Base-by-base conservation (phyloP, 2,329 filamentous ascomycete species). In the Zymoseptoria crescenta region DNA sequence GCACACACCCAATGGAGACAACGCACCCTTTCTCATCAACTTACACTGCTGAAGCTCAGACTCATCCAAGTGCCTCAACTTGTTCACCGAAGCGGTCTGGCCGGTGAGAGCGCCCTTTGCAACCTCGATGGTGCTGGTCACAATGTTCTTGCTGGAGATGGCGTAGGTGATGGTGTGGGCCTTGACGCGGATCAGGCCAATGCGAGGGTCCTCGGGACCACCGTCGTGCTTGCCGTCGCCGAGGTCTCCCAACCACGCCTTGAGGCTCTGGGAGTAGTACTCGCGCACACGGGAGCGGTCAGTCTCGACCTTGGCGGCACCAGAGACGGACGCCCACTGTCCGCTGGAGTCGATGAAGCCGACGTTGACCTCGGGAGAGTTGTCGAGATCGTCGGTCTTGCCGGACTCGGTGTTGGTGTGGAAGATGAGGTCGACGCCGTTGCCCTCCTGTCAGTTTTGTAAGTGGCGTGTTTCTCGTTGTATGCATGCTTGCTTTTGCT, bases 401-500 rank as follows among this genome's bases (percentile, higher is more conserved):
- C 89, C 85, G 8, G 89, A 91, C 73, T 93, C 88, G 63, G 89
- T 91, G 79, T 96, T 96, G 70, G 91, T 91, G 79, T 94, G 87
- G 82, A 96, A 96, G 74, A 96, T 82, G 58, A 94, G 83, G 72
- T 95, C 91, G 59, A 91, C 81, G 69, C 88, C 88, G 64, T 86
- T 87, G 62, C 81, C 80, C 75, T 95, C 90, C 88, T 93, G 62
- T 57, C 6, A 7, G 35, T 16, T 41, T 9, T 41, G 35, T 41
- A 4, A 41, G 35, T 41, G 35, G 10, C 16, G 10, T 41, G 35
- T 41, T 41, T 16, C 35, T 41, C 35, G 10, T 41, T 41, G 35
- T 41, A 54, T 69, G 62, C 24, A 35, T 54, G n/a, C 27, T 16
- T 56, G 45, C 35, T 29, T 57, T 30, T 54, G 16, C 8, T 27